Evolutionary conservation across 108 stramenopile species (phyloP).

Genomic region (Cyclostephanos tholiformis): DNA sequence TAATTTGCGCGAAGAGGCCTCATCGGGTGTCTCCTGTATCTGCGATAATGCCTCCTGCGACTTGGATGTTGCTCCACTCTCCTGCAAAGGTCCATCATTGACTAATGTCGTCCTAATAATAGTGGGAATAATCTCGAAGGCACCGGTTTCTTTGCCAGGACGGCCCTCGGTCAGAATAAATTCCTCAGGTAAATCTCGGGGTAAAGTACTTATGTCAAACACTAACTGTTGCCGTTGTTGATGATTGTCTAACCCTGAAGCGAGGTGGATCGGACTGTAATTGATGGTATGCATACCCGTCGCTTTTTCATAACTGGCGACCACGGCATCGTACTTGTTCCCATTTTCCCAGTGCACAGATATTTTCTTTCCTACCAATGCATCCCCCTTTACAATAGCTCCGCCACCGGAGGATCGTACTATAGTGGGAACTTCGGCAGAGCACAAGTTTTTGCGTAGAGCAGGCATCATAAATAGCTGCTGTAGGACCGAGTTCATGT

Average conservation of each 20-base stretch:
- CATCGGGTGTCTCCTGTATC: slow-evolving; percentile 79
- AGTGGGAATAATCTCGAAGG: slow-evolving; percentile 67
- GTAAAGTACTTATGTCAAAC: slow-evolving; percentile 60
- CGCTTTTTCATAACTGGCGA: slow-evolving; percentile 63
- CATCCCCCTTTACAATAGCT: slow-evolving; percentile 59
- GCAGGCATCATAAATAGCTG: slow-evolving; percentile 96
- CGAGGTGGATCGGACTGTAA: slow-evolving; percentile 64
- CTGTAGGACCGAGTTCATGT: slow-evolving; percentile 97
- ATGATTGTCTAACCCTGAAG: slow-evolving; percentile 42
- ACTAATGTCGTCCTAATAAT: background rate
- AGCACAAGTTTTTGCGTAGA: slow-evolving; percentile 78
- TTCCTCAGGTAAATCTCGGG: slow-evolving; percentile 74
- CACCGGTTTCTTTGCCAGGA: slow-evolving; percentile 93
- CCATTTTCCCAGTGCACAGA: slow-evolving; percentile 89
- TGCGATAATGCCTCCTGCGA: slow-evolving; percentile 9
- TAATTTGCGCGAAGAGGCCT: slow-evolving; percentile 80
- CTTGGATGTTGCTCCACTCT: background rate
- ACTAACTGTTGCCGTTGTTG: slow-evolving; percentile 47
- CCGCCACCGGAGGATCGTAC: slow-evolving; percentile 70
- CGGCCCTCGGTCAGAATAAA: slow-evolving; percentile 86
- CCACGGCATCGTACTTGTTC: slow-evolving; percentile 79
- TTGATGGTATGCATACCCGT: slow-evolving; percentile 86
- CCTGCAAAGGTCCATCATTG: background rate
- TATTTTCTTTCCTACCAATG: slow-evolving; percentile 81
- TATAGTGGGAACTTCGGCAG: slow-evolving; percentile 67